Base-by-base conservation (phyloP, 2,329 filamentous ascomycete genomes). In the Fusarium transvaalense region DNA sequence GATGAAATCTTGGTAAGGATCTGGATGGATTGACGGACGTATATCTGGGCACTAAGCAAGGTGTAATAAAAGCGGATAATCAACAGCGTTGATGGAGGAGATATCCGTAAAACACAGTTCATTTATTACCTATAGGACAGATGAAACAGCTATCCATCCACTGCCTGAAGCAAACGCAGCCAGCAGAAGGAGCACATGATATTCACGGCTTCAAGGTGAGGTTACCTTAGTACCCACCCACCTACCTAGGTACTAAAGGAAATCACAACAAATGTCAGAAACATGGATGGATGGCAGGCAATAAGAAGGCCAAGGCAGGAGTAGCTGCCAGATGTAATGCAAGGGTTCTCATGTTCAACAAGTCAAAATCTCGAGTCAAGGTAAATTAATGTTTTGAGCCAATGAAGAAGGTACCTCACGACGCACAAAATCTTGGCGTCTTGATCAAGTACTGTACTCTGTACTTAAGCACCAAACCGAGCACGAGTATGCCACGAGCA, bases 401-500 rank as follows among this genome's bases (percentile, higher is more conserved):
- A 43, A 52, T 37, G 21, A 13, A 21, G 15, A 47, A 46, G 50
- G 19, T 66, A 56, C 53, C 42, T 70, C 23, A 31, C 21, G 27
- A 37, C 13, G 51, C 41, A 61, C 61, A 45, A 50, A 56, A 59
- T 31, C 54, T 67, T 39, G 45, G 39, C 57, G 34, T 32, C 25
- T 46, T 13, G 37, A 47, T 41, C 56, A 69, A 55, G 61, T 63
- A 64, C 53, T 39, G n/a, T 46, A n/a, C n/a, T n/a, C n/a, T n/a
- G n/a, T n/a, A n/a, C n/a, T n/a, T n/a, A 62, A 47, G 31, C 41
- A 43, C 25, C 21, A 52, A 25, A 12, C n/a, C 14, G 21, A 60
- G 65, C 51, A 61, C 61, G 35, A 69, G 51, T 48, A 46, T 67
- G 21, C 66, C 66, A 69, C 66, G 66, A 69, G 66, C 46, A 39